Conservation (phyloP, 768 basidiomycete species). For the Suillus decipiens region DNA sequence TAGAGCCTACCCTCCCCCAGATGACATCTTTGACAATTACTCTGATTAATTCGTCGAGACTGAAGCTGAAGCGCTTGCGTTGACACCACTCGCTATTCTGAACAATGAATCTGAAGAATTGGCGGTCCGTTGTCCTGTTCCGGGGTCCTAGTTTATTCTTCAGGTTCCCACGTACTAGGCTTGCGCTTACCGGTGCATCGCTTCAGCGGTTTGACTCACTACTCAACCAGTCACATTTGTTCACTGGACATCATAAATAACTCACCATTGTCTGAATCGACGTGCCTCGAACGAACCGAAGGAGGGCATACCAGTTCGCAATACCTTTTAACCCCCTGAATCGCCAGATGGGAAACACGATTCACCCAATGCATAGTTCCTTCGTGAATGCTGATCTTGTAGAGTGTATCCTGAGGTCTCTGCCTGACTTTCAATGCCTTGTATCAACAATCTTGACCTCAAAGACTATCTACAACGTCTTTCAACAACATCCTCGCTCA, state of each 20-base stretch:
- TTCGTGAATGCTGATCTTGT: slow-evolving; percentile 33
- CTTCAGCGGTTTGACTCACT: neutral
- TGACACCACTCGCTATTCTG: neutral
- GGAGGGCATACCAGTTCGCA: neutral
- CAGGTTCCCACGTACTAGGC: too few species aligned
- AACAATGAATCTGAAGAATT: neutral
- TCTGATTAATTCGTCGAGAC: neutral
- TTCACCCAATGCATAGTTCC: slow-evolving; percentile 15
- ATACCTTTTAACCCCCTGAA: neutral
- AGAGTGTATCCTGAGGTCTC: slow-evolving; percentile 28
- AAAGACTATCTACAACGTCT: slow-evolving; percentile 33
- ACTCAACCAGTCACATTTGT: neutral
- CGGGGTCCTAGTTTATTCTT: neutral
- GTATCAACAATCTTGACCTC: slow-evolving; percentile 28
- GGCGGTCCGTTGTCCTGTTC: neutral
- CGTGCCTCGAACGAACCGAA: neutral
- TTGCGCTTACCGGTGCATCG: neutral
- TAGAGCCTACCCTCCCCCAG: neutral
- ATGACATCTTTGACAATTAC: neutral
- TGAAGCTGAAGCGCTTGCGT: neutral
- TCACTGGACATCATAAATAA: neutral
- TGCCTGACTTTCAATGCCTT: slow-evolving; percentile 33
- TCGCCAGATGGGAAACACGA: neutral
- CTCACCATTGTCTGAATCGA: neutral
- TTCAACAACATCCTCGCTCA: slow-evolving; percentile 30